Evolutionary conservation across 352 stramenopile genomes (phyloP).

Genomic region (Phytophthora meadii): DNA sequence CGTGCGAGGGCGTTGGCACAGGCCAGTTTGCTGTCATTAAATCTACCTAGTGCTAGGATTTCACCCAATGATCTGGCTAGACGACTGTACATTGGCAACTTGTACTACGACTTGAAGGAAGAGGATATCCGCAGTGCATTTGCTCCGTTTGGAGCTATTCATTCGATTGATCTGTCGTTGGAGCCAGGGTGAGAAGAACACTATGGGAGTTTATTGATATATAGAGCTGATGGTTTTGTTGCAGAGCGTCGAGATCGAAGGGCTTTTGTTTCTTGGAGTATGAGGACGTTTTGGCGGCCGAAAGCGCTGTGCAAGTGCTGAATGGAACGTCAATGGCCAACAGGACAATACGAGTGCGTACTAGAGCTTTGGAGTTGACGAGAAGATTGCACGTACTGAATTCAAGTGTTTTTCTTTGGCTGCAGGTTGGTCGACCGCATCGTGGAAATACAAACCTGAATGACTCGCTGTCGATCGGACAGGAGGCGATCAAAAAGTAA

Average conservation of each 20-base stretch:
- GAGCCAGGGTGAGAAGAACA: constrained; percentile 61
- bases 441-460: constrained; percentile 72
- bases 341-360: constrained; percentile 61
- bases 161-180: constrained; percentile 80
- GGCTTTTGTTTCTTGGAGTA: constrained; percentile 88
- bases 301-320: constrained; percentile 80
- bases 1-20: constrained; percentile 69
- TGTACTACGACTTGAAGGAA: constrained; percentile 87
- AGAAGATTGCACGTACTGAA: too few species aligned
- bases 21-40: constrained; percentile 73
- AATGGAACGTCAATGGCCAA: constrained; percentile 73
- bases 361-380: not conserved
- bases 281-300: constrained; percentile 79
- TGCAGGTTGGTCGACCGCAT: constrained; percentile 77
- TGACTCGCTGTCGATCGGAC: constrained; percentile 68
- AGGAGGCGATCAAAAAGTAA: constrained; percentile 82
- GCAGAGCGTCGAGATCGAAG: constrained; percentile 71
- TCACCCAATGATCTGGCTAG: constrained; percentile 71
- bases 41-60: constrained; percentile 52
- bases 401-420: not conserved
- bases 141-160: constrained; percentile 68
- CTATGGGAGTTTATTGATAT: not conserved
- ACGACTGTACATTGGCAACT: constrained; percentile 80
- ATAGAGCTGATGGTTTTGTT: constrained; percentile 7
- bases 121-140: constrained; percentile 76